phyloP scores from a whole-genome alignment of 257 asterid species.

The Cruciata laevipes region DNA sequence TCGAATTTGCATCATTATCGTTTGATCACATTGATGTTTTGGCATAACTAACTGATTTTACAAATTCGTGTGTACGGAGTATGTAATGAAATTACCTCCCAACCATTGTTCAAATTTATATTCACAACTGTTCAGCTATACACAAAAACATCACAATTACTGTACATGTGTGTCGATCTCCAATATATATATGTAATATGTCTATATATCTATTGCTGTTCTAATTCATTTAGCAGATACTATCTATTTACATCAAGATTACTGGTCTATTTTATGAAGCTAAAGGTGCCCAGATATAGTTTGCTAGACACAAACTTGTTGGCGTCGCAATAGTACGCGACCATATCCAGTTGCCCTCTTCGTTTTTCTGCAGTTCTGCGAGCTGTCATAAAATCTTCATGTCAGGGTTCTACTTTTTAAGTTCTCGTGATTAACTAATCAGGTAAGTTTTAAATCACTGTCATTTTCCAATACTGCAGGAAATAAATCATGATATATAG shows the following conservation, averaged over 20 bases:
- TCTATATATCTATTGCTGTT: background rate
- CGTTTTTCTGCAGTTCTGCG: slow-evolving; percentile 59
- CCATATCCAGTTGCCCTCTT: slow-evolving; percentile 58
- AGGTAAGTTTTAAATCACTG: too few relatives aligned
- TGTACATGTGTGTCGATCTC: background rate
- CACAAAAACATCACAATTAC: background rate
- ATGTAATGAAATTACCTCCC: too few relatives aligned
- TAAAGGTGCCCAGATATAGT: slow-evolving; percentile 47
- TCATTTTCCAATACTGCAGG: background rate
- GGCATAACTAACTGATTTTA: too few relatives aligned
- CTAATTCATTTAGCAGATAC: background rate
- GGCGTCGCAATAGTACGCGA: slow-evolving; percentile 77
- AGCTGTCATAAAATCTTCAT: slow-evolving; percentile 55
- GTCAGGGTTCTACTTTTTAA: too few relatives aligned
- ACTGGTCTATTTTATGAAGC: slow-evolving; percentile 28
- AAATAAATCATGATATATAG: background rate
- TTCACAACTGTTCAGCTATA: background rate
- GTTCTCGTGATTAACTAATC: too few relatives aligned
- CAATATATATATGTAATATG: background rate
- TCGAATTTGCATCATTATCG: too few relatives aligned
- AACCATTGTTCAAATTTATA: too few relatives aligned
- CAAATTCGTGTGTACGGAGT: too few relatives aligned
- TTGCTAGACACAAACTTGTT: slow-evolving; percentile 51
- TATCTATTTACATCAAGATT: background rate
- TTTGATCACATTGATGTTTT: too few relatives aligned